Conservation (phyloP, 352 stramenopile species). For the Phytophthora cactorum region DNA sequence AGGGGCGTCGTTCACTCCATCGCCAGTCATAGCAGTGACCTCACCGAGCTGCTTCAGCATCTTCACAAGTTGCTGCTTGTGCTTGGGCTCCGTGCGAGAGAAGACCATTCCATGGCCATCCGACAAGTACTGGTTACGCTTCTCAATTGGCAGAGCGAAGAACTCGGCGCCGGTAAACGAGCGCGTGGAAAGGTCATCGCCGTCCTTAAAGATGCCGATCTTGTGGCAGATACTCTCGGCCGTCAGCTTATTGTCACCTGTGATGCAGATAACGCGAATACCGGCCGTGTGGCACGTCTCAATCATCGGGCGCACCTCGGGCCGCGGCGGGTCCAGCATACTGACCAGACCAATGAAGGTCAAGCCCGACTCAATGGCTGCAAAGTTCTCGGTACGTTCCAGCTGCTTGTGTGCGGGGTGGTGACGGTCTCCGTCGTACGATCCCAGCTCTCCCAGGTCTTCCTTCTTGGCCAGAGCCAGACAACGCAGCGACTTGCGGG, state of each 20-base stretch:
- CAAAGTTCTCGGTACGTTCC: conserved; percentile 89
- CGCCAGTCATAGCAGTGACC: conserved; percentile 97
- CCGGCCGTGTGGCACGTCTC: conserved; percentile 94
- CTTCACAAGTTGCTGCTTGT: conserved; percentile 97
- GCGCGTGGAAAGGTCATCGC: conserved; percentile 85
- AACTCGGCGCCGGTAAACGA: conserved; percentile 97
- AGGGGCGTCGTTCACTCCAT: conserved; percentile 99
- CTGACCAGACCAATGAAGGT: conserved; percentile 98
- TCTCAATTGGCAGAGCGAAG: conserved; percentile 91
- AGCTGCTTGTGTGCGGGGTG: conserved; percentile 86
- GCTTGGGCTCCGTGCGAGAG: conserved; percentile 96
- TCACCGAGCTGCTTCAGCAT: conserved; percentile 96
- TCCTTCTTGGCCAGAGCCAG: conserved; percentile 97
- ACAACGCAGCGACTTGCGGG: conserved; percentile 94
- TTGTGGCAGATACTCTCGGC: conserved; percentile 97
- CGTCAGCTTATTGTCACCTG: conserved; percentile 98
- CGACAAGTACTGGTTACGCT: conserved; percentile 93
- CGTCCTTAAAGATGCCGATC: conserved; percentile 95
- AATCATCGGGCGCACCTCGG: conserved; percentile 97
- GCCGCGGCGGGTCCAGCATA: conserved; percentile 98
- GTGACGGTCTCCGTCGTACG: conserved; percentile 87
- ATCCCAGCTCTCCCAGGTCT: conserved; percentile 80
- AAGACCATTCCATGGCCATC: conserved; percentile 95
- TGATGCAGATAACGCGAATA: conserved; percentile 99
- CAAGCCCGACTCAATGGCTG: conserved; percentile 95